phyloP scores from a whole-genome alignment of 331 rosid species.

The Malus hybrid region DNA sequence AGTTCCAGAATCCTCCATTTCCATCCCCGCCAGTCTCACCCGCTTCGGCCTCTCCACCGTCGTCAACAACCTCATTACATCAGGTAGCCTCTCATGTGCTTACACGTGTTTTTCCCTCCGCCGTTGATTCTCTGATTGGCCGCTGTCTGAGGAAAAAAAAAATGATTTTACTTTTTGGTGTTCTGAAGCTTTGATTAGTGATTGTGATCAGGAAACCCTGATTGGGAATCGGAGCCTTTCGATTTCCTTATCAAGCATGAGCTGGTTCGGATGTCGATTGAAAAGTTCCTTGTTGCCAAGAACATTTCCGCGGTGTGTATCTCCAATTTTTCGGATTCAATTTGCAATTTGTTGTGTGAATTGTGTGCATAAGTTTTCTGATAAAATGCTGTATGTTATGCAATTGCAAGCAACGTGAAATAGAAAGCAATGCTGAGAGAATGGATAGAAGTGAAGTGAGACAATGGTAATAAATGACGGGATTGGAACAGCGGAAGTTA shows the following conservation, averaged over 20 bases:
- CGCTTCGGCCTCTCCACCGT: constrained; percentile 76
- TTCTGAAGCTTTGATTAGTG: not conserved
- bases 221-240: constrained; percentile 55
- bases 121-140: not conserved
- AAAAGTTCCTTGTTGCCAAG: constrained; percentile 75
- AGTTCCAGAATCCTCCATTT: constrained; percentile 48
- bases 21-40: constrained; percentile 62
- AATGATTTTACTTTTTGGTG: not conserved
- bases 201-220: constrained; percentile 37
- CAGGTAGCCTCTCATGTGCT: constrained; percentile 11
- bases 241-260: constrained; percentile 90
- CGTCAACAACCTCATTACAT: constrained; percentile 58
- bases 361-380: not conserved
- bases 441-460: not conserved
- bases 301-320: constrained; percentile 70
- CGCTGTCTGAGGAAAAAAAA: not conserved
- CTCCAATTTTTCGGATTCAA: not conserved
- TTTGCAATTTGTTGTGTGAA: not conserved
- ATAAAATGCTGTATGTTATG: not conserved
- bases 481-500: not conserved
- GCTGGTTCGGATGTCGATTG: constrained; percentile 76
- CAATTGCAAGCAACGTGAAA: not conserved
- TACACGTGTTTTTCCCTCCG: not conserved
- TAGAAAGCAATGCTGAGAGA: not conserved
- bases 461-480: not conserved